These are phyloP conservation scores for Saccharomyces pastorianus DNA, from an alignment of 1,139 yeast species.

Conservation along the genomic window DNA sequence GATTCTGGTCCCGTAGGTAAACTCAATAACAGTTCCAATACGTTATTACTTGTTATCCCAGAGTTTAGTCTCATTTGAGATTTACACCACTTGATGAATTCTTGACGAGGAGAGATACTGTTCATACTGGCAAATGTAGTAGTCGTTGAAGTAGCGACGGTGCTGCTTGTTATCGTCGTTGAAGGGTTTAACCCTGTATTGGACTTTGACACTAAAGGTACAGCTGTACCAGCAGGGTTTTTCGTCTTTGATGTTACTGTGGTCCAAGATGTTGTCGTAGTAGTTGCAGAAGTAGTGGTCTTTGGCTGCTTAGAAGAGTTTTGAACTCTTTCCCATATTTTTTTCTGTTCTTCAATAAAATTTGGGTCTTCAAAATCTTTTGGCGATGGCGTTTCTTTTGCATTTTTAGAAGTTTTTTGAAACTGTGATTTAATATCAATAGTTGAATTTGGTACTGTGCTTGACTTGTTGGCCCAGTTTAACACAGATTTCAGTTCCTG, in stretches of 20 bases:
- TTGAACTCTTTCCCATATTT: conserved; percentile 4
- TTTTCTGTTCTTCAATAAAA: conserved; percentile 5
- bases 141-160: conserved; percentile 7
- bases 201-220: conserved; percentile 32
- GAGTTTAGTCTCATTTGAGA: conserved; percentile 63
- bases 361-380: conserved; percentile 15
- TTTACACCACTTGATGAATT: conserved; percentile 81
- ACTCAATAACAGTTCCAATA: conserved; percentile 69
- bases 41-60: conserved; percentile 67
- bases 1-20: conserved; percentile 71
- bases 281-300: conserved; percentile 2
- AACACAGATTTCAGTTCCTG: conserved; percentile 21
- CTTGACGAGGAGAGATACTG: conserved; percentile 42
- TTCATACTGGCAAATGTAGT: conserved; percentile 30
- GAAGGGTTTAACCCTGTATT: conserved; percentile 25
- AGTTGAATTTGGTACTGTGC: conserved; percentile 7
- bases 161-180: conserved; percentile 24
- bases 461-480: conserved; percentile 26
- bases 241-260: conserved; percentile 2
- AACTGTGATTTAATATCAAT: conserved; percentile 19
- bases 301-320: conserved; percentile 12
- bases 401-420: conserved; percentile 8
- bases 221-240: conserved; percentile 29
- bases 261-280: conserved; percentile 1
- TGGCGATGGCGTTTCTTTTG: conserved; percentile 1